These are phyloP conservation scores for Colletotrichum tamarilloi DNA, from an alignment of 2,329 filamentous ascomycete species.

Conservation along the genomic window DNA sequence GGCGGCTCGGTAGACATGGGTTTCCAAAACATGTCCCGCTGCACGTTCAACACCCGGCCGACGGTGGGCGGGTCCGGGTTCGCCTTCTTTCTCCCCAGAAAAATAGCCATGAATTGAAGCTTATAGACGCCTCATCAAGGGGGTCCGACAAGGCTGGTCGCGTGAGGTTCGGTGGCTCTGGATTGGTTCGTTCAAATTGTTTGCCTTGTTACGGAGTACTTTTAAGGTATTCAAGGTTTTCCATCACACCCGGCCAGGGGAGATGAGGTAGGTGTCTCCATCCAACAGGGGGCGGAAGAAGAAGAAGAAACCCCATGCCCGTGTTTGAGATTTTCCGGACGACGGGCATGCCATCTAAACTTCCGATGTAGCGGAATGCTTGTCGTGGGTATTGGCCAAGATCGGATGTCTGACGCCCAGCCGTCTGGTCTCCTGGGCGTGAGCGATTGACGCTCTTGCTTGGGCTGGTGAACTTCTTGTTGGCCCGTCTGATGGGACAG, in stretches of 20 bases:
- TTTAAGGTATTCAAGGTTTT: background rate
- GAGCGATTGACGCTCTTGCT: too few species aligned
- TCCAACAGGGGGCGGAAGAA: background rate
- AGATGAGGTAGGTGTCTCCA: background rate
- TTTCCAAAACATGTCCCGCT: constrained; percentile 23
- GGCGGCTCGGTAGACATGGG: background rate
- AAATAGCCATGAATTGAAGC: constrained; percentile 27
- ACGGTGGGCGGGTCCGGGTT: background rate
- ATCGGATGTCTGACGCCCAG: background rate
- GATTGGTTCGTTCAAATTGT: background rate
- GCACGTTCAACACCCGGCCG: background rate
- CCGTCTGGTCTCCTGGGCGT: background rate
- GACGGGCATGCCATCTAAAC: constrained; percentile 22
- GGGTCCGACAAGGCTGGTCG: background rate
- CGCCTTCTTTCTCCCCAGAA: background rate
- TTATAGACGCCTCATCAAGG: background rate
- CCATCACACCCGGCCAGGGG: constrained; percentile 1
- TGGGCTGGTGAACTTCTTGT: background rate
- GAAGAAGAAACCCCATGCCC: background rate
- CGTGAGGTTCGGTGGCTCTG: background rate
- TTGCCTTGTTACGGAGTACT: background rate
- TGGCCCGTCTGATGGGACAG: background rate
- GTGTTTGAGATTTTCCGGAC: background rate
- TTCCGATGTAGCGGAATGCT: constrained; percentile 18
- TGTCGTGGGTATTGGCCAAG: constrained; percentile 7